Evolutionary conservation across 495 filamentous ascomycete species (phyloP), one percentile per base, ranked within the genome.

Genomic region (Xylaria scruposa): DNA sequence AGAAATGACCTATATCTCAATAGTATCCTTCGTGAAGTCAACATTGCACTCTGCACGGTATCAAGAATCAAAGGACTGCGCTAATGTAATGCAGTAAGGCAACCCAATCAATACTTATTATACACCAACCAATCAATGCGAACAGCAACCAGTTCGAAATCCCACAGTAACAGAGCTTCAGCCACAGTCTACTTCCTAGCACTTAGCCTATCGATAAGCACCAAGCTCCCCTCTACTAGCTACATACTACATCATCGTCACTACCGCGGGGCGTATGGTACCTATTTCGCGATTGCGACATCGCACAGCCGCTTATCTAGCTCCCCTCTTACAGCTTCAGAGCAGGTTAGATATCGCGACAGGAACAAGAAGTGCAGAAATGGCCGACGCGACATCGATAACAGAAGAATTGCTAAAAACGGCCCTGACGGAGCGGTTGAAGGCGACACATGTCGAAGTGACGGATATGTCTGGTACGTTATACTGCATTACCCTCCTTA

Each of bases 401-500:
- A 94, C 94, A 26, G 86, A 91, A 44, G 89, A 86, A 40, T 87
- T 86, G 51, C 83, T 99, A 56, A 89, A 87, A 78, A 78, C 80
- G 31, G 93, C 92, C 67, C 84, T 99, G 68, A 86, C 85, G 8
- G 88, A 91, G 68, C 88, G 91, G 71, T 85, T 99, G 56, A 88
- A 91, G 67, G 95, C 95, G 17, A 88, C 88, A 51, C 89, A 97
- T 83, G 95, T 98, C 67, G 92, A 98, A 77, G 93, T 99, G 76
- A 91, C 93, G 74, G 96, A 99, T 80, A 89, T 95, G 83, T 97
- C 94, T 58, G 96, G 96, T 97, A 90, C 29, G n/a, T 36, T 36
- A 36, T 12, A 46, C 33, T 21, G 19, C 56, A 49, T 13, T 42
- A 0, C 38, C 38, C 3, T 13, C 38, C 7, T 38, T 38, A 4